Evolutionary conservation across 257 asterid species (phyloP).

Genomic region (Solanum arcanum): DNA sequence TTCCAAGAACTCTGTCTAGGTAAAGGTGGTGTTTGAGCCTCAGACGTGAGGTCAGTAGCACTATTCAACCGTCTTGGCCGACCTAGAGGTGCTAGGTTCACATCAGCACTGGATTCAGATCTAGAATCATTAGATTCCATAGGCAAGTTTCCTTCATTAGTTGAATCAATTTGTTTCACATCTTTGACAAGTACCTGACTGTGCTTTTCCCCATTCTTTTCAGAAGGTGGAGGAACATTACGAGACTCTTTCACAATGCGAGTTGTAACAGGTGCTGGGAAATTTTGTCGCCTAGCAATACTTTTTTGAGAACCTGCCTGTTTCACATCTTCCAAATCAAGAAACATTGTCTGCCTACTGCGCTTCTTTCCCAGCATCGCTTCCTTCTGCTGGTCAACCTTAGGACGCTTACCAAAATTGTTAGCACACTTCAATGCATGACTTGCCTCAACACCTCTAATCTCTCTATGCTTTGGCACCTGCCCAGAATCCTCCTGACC

Average conservation of each 20-base stretch:
- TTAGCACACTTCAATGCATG: constrained; percentile 57
- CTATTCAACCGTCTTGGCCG: constrained; percentile 58
- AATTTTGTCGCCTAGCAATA: constrained; percentile 70
- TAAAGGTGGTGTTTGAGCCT: constrained; percentile 42
- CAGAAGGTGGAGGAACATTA: constrained; percentile 26
- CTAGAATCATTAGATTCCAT: constrained; percentile 52
- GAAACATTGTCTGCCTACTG: constrained; percentile 90
- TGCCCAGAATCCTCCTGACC: constrained; percentile 55
- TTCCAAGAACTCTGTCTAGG: constrained; percentile 68
- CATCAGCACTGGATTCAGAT: constrained; percentile 64
- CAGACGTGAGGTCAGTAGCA: constrained; percentile 44
- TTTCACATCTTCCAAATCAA: constrained; percentile 85
- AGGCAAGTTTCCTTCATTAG: constrained; percentile 41
- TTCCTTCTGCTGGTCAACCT: constrained; percentile 86
- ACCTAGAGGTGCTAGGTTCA: constrained; percentile 32
- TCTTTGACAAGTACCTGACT: constrained; percentile 47
- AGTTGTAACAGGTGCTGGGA: constrained; percentile 64
- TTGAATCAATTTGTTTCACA: constrained; percentile 37
- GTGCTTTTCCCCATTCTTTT: constrained; percentile 58
- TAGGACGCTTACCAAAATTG: constrained; percentile 75
- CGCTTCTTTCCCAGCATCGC: constrained; percentile 93
- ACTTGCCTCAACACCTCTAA: constrained; percentile 69
- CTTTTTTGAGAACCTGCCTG: constrained; percentile 69
- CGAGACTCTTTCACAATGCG: constrained; percentile 73
- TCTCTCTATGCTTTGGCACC: constrained; percentile 59